Evolutionary conservation across 148 eudicot genomes (phyloP).

Genomic region (Spergularia marina): DNA sequence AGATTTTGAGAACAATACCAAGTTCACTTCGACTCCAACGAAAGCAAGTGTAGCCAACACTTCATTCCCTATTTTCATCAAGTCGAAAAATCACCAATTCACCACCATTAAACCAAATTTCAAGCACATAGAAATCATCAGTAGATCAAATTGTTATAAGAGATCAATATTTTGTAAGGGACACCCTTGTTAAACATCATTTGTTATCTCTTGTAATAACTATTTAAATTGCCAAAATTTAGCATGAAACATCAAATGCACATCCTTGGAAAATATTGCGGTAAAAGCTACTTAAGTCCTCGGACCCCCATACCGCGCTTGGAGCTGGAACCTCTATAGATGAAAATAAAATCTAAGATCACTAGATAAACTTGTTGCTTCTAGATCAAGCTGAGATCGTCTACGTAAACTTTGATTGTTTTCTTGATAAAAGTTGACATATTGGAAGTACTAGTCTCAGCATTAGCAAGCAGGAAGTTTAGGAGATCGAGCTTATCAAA

Average conservation of each 20-base stretch:
- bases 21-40: constrained; percentile 55
- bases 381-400: not conserved
- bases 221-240: not conserved
- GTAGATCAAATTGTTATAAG: not conserved
- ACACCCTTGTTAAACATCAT: not conserved
- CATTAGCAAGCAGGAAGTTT: constrained; percentile 10
- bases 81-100: not conserved
- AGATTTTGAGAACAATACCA: constrained; percentile 50
- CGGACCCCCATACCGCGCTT: too few species aligned
- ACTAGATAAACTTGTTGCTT: too few species aligned
- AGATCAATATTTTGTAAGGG: too few species aligned
- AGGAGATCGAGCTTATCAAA: constrained; percentile 3
- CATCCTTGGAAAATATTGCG: too few species aligned
- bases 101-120: too few species aligned
- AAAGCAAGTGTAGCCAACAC: constrained; percentile 50
- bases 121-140: not conserved
- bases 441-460: constrained; percentile 7
- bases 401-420: not conserved
- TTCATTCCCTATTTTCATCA: constrained; percentile 38
- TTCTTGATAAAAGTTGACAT: constrained; percentile 4
- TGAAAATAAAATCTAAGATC: too few species aligned
- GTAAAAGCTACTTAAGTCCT: too few species aligned
- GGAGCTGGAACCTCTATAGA: too few species aligned
- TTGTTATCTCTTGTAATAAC: too few species aligned
- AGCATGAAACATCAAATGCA: too few species aligned